phyloP scores from a whole-genome alignment of 257 asterid species.

The Prunella vulgaris region DNA sequence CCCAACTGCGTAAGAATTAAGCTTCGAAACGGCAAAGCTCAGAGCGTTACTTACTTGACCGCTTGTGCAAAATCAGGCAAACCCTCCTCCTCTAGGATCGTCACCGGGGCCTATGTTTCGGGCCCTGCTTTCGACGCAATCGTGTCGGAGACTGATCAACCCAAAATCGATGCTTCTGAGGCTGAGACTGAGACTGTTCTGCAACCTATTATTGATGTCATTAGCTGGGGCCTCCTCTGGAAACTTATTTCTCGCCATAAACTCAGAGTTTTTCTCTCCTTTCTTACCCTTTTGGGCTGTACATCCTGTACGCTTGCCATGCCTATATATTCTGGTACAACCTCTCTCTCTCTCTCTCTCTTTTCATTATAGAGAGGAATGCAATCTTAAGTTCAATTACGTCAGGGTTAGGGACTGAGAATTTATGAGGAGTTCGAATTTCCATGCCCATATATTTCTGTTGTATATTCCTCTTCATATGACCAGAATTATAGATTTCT shows the following conservation, averaged over 20 bases:
- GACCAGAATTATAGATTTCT: too few species aligned
- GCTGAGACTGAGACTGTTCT: slow-evolving; percentile 22
- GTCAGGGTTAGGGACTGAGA: too few species aligned
- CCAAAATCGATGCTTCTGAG: slow-evolving; percentile 48
- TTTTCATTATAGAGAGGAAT: neutral
- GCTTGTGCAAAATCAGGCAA: slow-evolving; percentile 21
- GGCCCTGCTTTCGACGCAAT: slow-evolving; percentile 79
- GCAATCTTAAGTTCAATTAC: too few species aligned
- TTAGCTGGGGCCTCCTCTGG: slow-evolving; percentile 87
- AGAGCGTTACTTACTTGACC: slow-evolving; percentile 10
- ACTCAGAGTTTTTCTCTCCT: slow-evolving; percentile 55
- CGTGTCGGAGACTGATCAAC: slow-evolving; percentile 52
- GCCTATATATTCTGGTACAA: slow-evolving; percentile 54
- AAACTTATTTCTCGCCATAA: slow-evolving; percentile 60
- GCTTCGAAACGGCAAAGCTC: slow-evolving; percentile 17
- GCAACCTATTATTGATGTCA: slow-evolving; percentile 51
- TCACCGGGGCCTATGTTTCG: slow-evolving; percentile 54
- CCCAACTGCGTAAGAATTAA: slow-evolving; percentile 7
- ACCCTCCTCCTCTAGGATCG: slow-evolving; percentile 10
- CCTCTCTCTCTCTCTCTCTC: too few species aligned
- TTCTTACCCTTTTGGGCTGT: slow-evolving; percentile 60
- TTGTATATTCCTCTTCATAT: neutral
- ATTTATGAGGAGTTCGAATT: too few species aligned
- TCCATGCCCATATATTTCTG: too few species aligned
- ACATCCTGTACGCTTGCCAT: slow-evolving; percentile 70